Evolutionary conservation across 768 basidiomycete genomes (phyloP).

Genomic region (Tulasnella sp.): DNA sequence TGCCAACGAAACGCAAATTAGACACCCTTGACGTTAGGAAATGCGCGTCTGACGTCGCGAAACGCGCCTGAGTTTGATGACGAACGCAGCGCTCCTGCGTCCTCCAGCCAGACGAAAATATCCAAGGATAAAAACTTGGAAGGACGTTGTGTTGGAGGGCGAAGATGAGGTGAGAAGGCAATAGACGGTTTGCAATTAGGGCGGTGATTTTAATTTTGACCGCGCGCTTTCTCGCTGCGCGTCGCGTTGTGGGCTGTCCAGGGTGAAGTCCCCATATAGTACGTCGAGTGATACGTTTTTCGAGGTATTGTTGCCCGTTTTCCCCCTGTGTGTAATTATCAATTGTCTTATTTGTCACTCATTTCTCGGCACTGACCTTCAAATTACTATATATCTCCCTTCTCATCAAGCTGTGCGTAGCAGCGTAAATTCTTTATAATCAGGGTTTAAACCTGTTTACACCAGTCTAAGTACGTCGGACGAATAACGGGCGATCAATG

Average conservation of each 20-base stretch:
- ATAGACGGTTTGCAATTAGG: neutral
- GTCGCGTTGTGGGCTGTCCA: neutral
- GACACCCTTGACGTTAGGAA: constrained; percentile 26
- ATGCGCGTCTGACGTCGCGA: constrained; percentile 4
- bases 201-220: neutral
- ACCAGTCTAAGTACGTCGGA: neutral
- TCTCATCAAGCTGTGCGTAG: too few species aligned
- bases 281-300: constrained; percentile 11
- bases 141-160: constrained; percentile 36
- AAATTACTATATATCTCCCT: too few species aligned
- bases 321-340: too few species aligned
- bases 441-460: neutral
- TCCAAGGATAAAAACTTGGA: constrained; percentile 19
- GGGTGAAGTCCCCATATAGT: constrained; percentile 32
- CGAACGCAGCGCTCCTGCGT: constrained; percentile 24
- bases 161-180: constrained; percentile 35
- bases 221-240: neutral
- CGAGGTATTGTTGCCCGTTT: too few species aligned
- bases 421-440: too few species aligned
- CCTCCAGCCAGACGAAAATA: constrained; percentile 28
- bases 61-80: neutral
- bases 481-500: neutral
- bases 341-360: too few species aligned
- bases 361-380: too few species aligned
- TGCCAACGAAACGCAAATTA: constrained; percentile 42